These are phyloP conservation scores for Lodderomyces parapsilosis DNA, from an alignment of 1,139 yeast genomes.

Conservation along the genomic window DNA sequence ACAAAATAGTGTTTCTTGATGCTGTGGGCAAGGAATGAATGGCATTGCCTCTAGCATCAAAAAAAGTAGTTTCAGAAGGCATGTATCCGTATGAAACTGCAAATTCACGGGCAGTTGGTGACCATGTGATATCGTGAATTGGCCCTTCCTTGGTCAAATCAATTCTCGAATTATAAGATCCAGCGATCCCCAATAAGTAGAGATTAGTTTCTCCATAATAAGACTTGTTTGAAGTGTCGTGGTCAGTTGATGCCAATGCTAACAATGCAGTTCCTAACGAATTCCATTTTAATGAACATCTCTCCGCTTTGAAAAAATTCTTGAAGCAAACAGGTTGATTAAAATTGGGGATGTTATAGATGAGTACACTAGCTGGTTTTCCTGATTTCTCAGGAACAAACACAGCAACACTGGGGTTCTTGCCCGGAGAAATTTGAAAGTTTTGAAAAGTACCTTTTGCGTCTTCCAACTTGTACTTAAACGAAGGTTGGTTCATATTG, in stretches of 20 bases:
- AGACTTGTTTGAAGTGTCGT: conserved; percentile 88
- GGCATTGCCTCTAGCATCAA: conserved; percentile 90
- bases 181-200: conserved; percentile 88
- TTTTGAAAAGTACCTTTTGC: conserved; percentile 52
- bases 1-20: conserved; percentile 85
- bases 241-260: conserved; percentile 94
- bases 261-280: conserved; percentile 89
- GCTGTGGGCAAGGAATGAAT: conserved; percentile 83
- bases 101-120: conserved; percentile 93
- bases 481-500: conserved; percentile 51
- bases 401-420: conserved; percentile 87
- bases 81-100: conserved; percentile 96
- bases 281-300: conserved; percentile 92
- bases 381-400: conserved; percentile 84
- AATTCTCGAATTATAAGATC: conserved; percentile 87
- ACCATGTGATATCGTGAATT: conserved; percentile 96
- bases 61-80: conserved; percentile 96
- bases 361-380: conserved; percentile 84
- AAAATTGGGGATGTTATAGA: conserved; percentile 76
- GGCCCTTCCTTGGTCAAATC: conserved; percentile 91
- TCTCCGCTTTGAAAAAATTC: conserved; percentile 92
- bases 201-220: conserved; percentile 96
- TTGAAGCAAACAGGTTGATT: conserved; percentile 81
- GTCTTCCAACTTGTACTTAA: conserved; percentile 63
- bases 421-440: conserved; percentile 77